Evolutionary conservation across 345 rosid genomes (phyloP), one percentile per base, ranked within the genome.

Genomic region (Microthlaspi erraticum): DNA sequence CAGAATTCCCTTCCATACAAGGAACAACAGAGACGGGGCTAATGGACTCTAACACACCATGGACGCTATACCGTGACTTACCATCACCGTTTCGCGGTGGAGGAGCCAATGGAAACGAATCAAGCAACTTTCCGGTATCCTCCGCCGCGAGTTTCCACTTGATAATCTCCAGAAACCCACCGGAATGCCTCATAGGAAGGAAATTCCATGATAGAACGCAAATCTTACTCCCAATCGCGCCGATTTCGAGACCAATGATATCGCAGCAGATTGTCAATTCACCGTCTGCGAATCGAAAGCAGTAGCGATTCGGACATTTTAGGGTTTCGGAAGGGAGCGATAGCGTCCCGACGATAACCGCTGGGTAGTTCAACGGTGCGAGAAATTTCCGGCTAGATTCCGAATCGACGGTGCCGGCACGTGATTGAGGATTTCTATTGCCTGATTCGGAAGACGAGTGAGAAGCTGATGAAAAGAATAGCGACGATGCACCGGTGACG

Each of bases 101-200:
- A 8, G 81, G 55, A 70, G 33, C 17, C 71, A 93, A 71, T 2
- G 82, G 84, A 75, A 87, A 31, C 6, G 89, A 83, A 70, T 73
- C 73, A 12, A 78, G 66, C 17, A 45, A 70, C 44, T 26, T 46
- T 36, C 36, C 61, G 1, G 66, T 49, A 36, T 75, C 83, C 14
- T 29, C 59, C 60, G 69, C 59, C 60, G 69, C 37, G 8, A 87
- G 62, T 34, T 64, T 73, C 96, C 93, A 94, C 61, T 79, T 78
- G 51, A 94, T 81, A 34, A 94, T 88, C 85, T 94, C 99, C 75
- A 94, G 56, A 71, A 91, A 80, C 5, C 96, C 96, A 20, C 81
- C 82, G 4, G 55, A 68, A 67, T 77, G 84, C 46, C 79, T 80
- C 42, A 77, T 63, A 7, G 93, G 94, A 68, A 91, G 70, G 70